These are phyloP conservation scores for Colletotrichum siamense DNA, from an alignment of 2,329 filamentous ascomycete species.

Conservation along the genomic window DNA sequence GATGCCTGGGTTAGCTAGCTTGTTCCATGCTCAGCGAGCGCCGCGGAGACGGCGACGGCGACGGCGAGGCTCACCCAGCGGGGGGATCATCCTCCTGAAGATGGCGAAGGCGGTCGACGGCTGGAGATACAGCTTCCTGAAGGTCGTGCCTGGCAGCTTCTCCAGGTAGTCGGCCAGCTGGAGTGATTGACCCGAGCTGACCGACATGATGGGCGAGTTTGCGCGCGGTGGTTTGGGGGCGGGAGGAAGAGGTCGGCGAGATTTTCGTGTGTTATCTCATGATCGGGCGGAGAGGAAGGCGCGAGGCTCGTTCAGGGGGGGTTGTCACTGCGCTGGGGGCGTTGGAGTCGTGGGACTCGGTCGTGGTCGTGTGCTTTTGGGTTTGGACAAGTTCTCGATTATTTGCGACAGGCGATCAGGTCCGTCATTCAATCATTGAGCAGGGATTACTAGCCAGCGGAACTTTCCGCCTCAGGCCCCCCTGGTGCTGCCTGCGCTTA, in stretches of 20 bases:
- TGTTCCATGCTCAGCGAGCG: not conserved
- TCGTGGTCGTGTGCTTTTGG: not conserved
- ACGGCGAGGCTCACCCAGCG: constrained; percentile 67
- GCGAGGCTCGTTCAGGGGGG: not conserved
- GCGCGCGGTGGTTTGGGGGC: not conserved
- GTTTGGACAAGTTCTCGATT: not conserved
- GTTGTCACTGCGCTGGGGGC: not conserved
- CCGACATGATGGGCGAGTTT: constrained; percentile 45
- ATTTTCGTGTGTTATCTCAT: constrained; percentile 5
- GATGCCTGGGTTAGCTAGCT: not conserved
- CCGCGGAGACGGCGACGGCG: not conserved
- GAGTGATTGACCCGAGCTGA: constrained; percentile 53
- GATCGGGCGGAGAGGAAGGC: not conserved
- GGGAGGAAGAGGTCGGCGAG: not conserved
- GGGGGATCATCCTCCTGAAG: constrained; percentile 95
- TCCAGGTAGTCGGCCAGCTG: constrained; percentile 90
- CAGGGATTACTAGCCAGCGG: not conserved
- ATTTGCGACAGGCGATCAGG: constrained; percentile 7
- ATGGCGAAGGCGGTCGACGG: constrained; percentile 94
- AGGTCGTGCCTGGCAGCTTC: constrained; percentile 86
- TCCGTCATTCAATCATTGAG: constrained; percentile 3
- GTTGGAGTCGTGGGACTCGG: not conserved
- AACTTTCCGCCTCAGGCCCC: constrained; percentile 12
- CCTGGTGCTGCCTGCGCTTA: not conserved
- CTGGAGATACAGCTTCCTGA: constrained; percentile 92